Base-by-base conservation (phyloP, 331 rosid species). In the Stylosanthes scabra region DNA sequence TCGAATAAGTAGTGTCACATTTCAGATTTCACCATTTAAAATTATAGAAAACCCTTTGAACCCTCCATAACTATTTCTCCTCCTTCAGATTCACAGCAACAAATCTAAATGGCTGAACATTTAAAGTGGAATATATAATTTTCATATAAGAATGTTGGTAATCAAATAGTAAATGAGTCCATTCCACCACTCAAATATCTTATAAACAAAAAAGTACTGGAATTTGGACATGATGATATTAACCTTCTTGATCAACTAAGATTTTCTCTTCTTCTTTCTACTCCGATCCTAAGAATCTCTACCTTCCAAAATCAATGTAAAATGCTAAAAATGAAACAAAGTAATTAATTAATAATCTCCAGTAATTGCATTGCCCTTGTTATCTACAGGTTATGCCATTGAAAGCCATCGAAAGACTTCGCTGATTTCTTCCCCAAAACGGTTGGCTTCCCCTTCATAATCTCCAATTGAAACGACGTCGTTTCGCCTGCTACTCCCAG, bases 401-500 rank as follows among this genome's bases (percentile, higher is more conserved):
- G 96, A 88, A 0, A 89, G 76, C 98, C 98, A 94, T n/a, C 95
- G 86, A 56, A 94, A 94, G 58, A 84, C 41, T 64, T 94, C 97
- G 25, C 89, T 80, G 3, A 94, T 86, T 82, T 94, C 97, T 47
- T 88, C 89, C 49, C 95, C 97, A 1, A 85, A 71, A 12, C 87
- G 80, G 46, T 52, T 69, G 2, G 85, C 79, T 59, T 89, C 97
- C 10, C 80, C 31, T 11, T 85, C 88, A 72, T 68, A 86, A 4
- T 94, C 96, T 65, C 81, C 85, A 27, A 9, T 51, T 0, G 13
- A 51, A 12, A 67, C 44, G 16, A 80, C 56, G 74, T 93, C 97
- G 46, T 82, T 93, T 80, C 85, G 85, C 4, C 88, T 85, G 72
- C 94, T 88, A 2, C 96, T 74, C 59, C 87, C 96, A 5, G 70